These are phyloP conservation scores for Sicyos baderoa DNA, from an alignment of 306 rosid genomes.

Conservation along the genomic window DNA sequence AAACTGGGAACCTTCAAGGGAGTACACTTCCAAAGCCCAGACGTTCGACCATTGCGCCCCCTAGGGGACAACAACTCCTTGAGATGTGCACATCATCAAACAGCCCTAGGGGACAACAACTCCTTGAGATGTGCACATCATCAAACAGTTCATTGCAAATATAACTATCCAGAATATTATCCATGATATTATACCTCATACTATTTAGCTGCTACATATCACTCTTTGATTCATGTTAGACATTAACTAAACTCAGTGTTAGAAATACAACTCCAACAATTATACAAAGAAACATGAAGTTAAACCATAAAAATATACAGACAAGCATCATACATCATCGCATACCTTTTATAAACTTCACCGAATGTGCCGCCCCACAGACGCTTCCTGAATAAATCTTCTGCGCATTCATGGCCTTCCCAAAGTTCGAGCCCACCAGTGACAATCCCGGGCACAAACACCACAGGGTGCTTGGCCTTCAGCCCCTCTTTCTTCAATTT, in stretches of 20 bases:
- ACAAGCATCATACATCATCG: neutral
- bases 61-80: too few relatives aligned
- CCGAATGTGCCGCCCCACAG: slow-evolving; percentile 86
- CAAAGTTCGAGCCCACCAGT: slow-evolving; percentile 77
- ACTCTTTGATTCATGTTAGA: neutral
- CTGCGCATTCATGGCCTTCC: slow-evolving; percentile 77
- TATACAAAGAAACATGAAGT: neutral
- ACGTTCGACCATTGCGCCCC: too few relatives aligned
- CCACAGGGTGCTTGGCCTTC: slow-evolving; percentile 62
- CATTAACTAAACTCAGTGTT: neutral
- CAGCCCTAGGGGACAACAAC: too few relatives aligned
- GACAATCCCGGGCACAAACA: slow-evolving; percentile 74
- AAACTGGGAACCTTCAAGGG: too few relatives aligned
- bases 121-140: neutral
- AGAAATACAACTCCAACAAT: neutral
- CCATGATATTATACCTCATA: neutral
- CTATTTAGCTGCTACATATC: neutral
- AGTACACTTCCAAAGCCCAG: too few relatives aligned
- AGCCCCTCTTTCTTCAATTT: slow-evolving; percentile 64
- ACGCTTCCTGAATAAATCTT: slow-evolving; percentile 63
- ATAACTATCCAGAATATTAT: neutral
- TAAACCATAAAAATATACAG: neutral
- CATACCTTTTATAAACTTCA: slow-evolving; percentile 66
- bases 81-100: neutral
- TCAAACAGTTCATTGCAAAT: slow-evolving; percentile 7